These are phyloP conservation scores for Gossypium davidsonii DNA, from an alignment of 441 rosid species.

Conservation along the genomic window DNA sequence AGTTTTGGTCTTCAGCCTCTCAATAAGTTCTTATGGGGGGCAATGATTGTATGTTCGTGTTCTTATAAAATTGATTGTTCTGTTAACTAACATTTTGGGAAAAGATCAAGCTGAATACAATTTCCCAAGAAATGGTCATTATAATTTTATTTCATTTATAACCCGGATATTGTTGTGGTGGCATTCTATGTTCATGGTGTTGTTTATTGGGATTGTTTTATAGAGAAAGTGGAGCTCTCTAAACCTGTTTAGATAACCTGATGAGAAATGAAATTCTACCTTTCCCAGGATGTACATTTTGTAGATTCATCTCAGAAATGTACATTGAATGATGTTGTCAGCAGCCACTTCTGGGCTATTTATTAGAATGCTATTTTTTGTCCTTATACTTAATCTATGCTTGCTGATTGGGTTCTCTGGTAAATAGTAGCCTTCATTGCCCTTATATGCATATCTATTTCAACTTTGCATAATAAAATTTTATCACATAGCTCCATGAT, in stretches of 20 bases:
- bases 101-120: not conserved
- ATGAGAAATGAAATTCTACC: not conserved
- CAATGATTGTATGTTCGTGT: not conserved
- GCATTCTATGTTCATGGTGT: not conserved
- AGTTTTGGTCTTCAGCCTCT: not conserved
- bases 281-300: not conserved
- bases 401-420: not conserved
- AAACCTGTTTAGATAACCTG: not conserved
- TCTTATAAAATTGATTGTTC: not conserved
- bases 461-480: not conserved
- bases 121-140: not conserved
- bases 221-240: not conserved
- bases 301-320: not conserved
- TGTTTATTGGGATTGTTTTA: conserved; percentile 6
- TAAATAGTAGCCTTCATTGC: not conserved
- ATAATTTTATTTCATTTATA: not conserved
- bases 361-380: not conserved
- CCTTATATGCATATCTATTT: not conserved
- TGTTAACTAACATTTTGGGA: not conserved
- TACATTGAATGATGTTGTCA: not conserved
- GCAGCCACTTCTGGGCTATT: not conserved
- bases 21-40: not conserved
- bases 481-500: not conserved
- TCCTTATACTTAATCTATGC: not conserved
- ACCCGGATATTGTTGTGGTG: not conserved